These are phyloP conservation scores for Trichosporon asahii DNA, from an alignment of 1,284 basidiomycete genomes.

Conservation along the genomic window DNA sequence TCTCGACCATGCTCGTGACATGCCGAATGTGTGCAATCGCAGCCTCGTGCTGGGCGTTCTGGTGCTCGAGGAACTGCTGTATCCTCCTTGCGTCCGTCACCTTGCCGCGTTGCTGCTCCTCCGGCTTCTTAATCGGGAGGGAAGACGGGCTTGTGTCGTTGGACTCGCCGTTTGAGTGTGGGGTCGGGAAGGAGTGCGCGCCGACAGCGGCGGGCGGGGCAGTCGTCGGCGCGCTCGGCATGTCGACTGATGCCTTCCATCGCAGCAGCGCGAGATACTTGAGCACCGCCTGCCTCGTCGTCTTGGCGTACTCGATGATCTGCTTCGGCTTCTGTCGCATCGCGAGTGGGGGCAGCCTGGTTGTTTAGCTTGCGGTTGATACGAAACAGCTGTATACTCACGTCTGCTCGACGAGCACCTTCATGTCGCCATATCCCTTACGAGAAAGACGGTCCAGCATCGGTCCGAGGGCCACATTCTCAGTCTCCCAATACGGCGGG, in stretches of 20 bases:
- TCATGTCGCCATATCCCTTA: constrained; percentile 41
- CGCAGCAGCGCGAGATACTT: constrained; percentile 48
- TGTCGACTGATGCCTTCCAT: constrained; percentile 46
- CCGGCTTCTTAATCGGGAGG: constrained; percentile 29
- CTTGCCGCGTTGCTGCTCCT: constrained; percentile 29
- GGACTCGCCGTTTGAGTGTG: constrained; percentile 39
- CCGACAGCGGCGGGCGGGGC: constrained; percentile 3
- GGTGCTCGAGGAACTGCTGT: constrained; percentile 43
- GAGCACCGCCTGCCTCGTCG: constrained; percentile 42
- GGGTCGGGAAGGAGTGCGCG: constrained; percentile 40
- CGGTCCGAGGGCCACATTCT: constrained; percentile 40
- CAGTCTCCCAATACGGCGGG: constrained; percentile 42
- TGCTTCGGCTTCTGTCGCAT: constrained; percentile 38
- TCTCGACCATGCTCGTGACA: constrained; percentile 36
- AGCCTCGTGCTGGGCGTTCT: constrained; percentile 44
- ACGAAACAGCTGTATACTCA: constrained; percentile 25
- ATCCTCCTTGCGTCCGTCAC: constrained; percentile 46
- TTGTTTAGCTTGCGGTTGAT: not conserved
- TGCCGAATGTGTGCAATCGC: constrained; percentile 41
- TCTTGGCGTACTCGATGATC: constrained; percentile 45
- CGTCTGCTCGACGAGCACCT: constrained; percentile 35
- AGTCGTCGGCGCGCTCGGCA: constrained; percentile 16
- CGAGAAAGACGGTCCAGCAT: constrained; percentile 38
- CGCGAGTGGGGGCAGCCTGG: constrained; percentile 26
- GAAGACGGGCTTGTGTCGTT: constrained; percentile 36